These are phyloP conservation scores for Pistacia atlantica DNA, from an alignment of 345 rosid species.

Conservation along the genomic window DNA sequence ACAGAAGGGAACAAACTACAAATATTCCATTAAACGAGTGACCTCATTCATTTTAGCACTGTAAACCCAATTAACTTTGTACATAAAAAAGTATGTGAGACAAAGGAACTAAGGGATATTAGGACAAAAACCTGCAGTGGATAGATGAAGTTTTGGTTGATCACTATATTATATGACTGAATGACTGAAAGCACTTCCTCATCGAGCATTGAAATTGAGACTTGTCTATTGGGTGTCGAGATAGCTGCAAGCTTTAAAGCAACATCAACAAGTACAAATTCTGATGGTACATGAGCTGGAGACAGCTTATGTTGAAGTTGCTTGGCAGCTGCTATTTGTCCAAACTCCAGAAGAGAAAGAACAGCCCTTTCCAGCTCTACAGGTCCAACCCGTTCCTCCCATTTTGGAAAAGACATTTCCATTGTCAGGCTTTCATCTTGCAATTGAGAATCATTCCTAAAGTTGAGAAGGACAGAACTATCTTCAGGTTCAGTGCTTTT, in stretches of 20 bases:
- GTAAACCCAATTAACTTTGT: conserved; percentile 7
- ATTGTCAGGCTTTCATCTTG: conserved; percentile 66
- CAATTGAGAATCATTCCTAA: conserved; percentile 58
- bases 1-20: conserved; percentile 1
- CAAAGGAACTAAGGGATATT: conserved; percentile 19
- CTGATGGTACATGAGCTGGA: conserved; percentile 71
- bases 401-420: conserved; percentile 80
- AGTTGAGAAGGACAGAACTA: conserved; percentile 35
- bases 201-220: conserved; percentile 50
- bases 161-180: conserved; percentile 43
- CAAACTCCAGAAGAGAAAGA: conserved; percentile 89
- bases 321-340: conserved; percentile 93
- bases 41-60: background rate
- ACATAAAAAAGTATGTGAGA: conserved; percentile 14
- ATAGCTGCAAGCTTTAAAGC: conserved; percentile 78
- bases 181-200: conserved; percentile 68
- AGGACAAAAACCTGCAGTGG: conserved; percentile 68
- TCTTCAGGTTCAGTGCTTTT: conserved; percentile 65
- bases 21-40: background rate
- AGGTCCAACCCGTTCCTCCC: conserved; percentile 92
- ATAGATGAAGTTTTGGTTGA: conserved; percentile 43
- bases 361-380: conserved; percentile 95
- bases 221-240: conserved; percentile 60
- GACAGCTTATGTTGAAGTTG: conserved; percentile 93
- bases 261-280: conserved; percentile 71